phyloP scores from a whole-genome alignment of 2,329 filamentous ascomycete genomes.

The Colletotrichum aenigma region DNA sequence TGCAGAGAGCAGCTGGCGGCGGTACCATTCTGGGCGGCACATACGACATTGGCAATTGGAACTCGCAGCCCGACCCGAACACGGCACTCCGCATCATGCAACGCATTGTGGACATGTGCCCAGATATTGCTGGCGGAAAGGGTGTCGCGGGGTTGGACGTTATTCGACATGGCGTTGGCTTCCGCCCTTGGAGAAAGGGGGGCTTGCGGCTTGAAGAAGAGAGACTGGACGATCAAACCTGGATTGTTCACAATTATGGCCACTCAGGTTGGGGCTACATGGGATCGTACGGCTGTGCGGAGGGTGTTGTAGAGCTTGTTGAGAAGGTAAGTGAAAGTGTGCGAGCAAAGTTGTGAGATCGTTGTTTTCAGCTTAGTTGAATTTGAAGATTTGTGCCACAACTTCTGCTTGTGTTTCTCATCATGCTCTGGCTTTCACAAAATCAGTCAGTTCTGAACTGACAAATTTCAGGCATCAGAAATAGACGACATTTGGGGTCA shows the following conservation, averaged over 20 bases:
- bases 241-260: constrained; percentile 81
- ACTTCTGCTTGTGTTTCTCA: too few relatives aligned
- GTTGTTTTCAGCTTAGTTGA: too few relatives aligned
- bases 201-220: constrained; percentile 74
- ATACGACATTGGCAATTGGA: constrained; percentile 81
- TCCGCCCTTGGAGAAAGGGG: constrained; percentile 75
- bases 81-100: constrained; percentile 83
- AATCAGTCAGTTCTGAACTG: too few relatives aligned
- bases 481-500: too few relatives aligned
- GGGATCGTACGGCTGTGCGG: constrained; percentile 72
- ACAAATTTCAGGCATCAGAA: too few relatives aligned
- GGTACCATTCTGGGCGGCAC: constrained; percentile 88
- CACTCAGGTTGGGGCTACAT: constrained; percentile 81
- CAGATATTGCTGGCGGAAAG: constrained; percentile 66
- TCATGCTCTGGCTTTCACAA: too few relatives aligned
- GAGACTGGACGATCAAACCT: constrained; percentile 60
- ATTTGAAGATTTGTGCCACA: too few relatives aligned
- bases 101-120: constrained; percentile 68
- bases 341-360: background rate
- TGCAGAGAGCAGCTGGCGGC: constrained; percentile 78
- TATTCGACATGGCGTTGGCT: constrained; percentile 82
- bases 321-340: constrained; percentile 20
- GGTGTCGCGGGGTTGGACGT: constrained; percentile 78
- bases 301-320: constrained; percentile 69
- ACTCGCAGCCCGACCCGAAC: constrained; percentile 77